These are phyloP conservation scores for Zygoascus meyerae DNA, from an alignment of 1,139 yeast genomes.

Conservation along the genomic window DNA sequence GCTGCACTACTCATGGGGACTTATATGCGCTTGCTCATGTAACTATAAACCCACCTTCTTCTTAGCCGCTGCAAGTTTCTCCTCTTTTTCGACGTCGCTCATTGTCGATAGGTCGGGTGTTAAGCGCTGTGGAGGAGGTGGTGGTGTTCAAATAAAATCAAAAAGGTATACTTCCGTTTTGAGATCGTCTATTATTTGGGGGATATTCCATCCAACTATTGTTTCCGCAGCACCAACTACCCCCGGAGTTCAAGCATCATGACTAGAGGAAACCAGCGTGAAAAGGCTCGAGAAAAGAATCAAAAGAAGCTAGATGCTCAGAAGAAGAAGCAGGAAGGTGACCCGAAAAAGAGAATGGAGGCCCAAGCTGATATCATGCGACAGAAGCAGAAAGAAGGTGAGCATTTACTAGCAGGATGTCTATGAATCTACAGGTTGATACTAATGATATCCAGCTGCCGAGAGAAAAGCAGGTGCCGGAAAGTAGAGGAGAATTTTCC, in stretches of 20 bases:
- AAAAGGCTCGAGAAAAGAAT: slow-evolving; percentile 85
- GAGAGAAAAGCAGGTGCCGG: slow-evolving; percentile 9
- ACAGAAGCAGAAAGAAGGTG: slow-evolving; percentile 78
- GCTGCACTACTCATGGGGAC: too few relatives aligned
- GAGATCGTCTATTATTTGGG: background rate
- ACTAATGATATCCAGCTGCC: slow-evolving; percentile 4
- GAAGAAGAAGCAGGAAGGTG: slow-evolving; percentile 68
- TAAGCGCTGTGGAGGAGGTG: background rate
- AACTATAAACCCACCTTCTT: slow-evolving; percentile 40
- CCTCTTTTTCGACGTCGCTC: slow-evolving; percentile 24
- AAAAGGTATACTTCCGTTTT: too few relatives aligned
- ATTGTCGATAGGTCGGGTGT: background rate
- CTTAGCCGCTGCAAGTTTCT: slow-evolving; percentile 58
- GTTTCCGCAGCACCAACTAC: background rate
- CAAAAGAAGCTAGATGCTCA: slow-evolving; percentile 64
- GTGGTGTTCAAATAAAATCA: too few relatives aligned
- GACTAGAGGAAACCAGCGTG: slow-evolving; percentile 98
- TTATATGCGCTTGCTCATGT: too few relatives aligned
- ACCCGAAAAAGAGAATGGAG: slow-evolving; percentile 78
- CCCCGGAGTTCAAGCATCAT: slow-evolving; percentile 35
- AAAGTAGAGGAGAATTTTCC: background rate
- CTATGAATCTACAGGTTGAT: background rate
- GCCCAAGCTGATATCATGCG: slow-evolving; percentile 84
- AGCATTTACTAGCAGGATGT: slow-evolving; percentile 30
- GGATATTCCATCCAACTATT: background rate